These are phyloP conservation scores for Prosopis cineraria DNA, from an alignment of 306 rosid species.

Conservation along the genomic window DNA sequence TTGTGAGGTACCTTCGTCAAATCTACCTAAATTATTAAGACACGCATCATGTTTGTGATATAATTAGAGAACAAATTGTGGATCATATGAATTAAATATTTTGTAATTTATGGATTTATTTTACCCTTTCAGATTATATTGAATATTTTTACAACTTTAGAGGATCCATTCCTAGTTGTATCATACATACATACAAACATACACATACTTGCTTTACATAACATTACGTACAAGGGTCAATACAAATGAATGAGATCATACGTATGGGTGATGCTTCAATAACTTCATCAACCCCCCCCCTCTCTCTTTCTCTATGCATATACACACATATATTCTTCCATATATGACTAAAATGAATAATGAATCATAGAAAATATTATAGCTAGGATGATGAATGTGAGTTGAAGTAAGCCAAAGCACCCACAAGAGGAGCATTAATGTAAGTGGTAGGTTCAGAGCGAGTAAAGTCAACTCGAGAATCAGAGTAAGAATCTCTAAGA, in stretches of 20 bases:
- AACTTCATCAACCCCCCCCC: background rate
- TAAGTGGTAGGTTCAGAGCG: constrained; percentile 68
- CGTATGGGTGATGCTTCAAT: background rate
- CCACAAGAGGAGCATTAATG: constrained; percentile 70
- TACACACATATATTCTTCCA: background rate
- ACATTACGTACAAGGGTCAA: background rate
- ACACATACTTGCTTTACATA: too few species aligned
- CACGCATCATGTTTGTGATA: too few species aligned
- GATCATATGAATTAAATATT: too few species aligned
- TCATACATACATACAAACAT: too few species aligned
- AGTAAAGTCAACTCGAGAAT: constrained; percentile 54
- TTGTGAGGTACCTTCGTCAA: too few species aligned
- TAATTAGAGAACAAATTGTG: too few species aligned
- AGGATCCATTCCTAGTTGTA: too few species aligned
- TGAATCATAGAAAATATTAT: background rate
- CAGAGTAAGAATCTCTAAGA: constrained; percentile 44
- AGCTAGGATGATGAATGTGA: constrained; percentile 5
- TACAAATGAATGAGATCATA: background rate
- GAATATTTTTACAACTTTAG: too few species aligned
- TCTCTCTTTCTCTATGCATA: background rate
- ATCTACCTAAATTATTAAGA: too few species aligned
- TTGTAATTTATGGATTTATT: too few species aligned
- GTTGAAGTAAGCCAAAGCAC: constrained; percentile 61
- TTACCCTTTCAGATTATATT: too few species aligned
- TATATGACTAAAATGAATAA: background rate